Base-by-base conservation (phyloP, 1,139 yeast species). In the Debaryomyces singareniensis region DNA sequence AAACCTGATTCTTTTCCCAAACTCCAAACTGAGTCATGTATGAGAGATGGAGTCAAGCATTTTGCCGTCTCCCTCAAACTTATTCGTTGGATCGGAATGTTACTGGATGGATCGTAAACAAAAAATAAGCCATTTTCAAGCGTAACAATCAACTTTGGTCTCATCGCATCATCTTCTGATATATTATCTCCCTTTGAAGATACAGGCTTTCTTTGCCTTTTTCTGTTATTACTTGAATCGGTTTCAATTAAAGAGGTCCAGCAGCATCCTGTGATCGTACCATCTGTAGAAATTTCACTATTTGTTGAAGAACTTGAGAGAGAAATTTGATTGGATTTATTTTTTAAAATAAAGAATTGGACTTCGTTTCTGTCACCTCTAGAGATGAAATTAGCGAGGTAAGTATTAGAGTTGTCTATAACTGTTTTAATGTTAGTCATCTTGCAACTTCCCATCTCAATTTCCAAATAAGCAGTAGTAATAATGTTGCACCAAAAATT, bases 291-390 rank as follows among this genome's bases (percentile, higher is more conserved):
- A 24, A 42, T 32, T 23, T 43, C 45, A 9, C 32, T 15, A 30
- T 38, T 41, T 15, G 35, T 36, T 13, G 39, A 29, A 15, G 36
- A 27, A 9, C 31, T 16, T 16, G 35, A 35, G 13, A 23, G 20
- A 10, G 29, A 29, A n/a, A 18, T 7, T 27, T 31, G 15, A 21
- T 25, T 11, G 16, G n/a, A 20, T 14, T 25, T 24, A 14, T 30
- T 31, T 24, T 40, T 36, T 21, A 51, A 23, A 25, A 45, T 39
- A 35, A 50, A 59, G 25, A 61, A 44, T 42, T 58, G 65, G 10
- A 62, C 49, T 37, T 62, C 68, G 29, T 57, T 55, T 30, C 66
- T 45, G 10, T 61, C 64, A 30, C 39, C 43, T 31, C 54, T 50
- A 25, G 59, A 49, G 29, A 60, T 52, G 27, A 56, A 40, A 40